Evolutionary conservation across 345 rosid genomes (phyloP).

Genomic region (Rhodamnia rubescens): DNA sequence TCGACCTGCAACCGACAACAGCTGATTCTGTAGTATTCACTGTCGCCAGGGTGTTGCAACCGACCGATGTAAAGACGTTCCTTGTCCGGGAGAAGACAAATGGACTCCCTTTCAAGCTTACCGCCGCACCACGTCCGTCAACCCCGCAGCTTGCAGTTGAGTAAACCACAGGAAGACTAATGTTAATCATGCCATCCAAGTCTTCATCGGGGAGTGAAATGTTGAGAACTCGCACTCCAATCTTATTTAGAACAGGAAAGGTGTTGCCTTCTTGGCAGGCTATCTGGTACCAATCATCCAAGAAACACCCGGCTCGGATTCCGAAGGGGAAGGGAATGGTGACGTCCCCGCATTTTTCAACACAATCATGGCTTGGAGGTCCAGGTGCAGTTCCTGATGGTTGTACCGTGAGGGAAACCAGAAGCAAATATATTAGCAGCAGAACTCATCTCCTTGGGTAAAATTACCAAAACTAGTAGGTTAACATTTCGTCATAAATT

Average conservation of each 20-base stretch:
- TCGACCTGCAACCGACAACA: background rate
- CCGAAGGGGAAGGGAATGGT: background rate
- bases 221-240: background rate
- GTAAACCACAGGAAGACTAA: background rate
- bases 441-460: too few species aligned
- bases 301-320: background rate
- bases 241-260: background rate
- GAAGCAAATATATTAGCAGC: background rate
- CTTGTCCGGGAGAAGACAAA: background rate
- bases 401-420: background rate
- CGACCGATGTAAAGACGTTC: background rate
- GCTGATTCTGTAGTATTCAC: background rate
- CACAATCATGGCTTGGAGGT: background rate
- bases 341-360: background rate
- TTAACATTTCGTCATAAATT: too few species aligned
- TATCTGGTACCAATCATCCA: background rate
- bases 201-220: accelerated
- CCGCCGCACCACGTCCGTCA: background rate
- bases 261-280: background rate
- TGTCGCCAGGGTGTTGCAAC: background rate
- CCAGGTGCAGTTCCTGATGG: background rate
- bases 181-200: background rate
- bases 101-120: background rate
- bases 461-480: too few species aligned
- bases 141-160: background rate